These are phyloP conservation scores for Fusarium vanettenii DNA, from an alignment of 2,329 filamentous ascomycete genomes.

Conservation along the genomic window DNA sequence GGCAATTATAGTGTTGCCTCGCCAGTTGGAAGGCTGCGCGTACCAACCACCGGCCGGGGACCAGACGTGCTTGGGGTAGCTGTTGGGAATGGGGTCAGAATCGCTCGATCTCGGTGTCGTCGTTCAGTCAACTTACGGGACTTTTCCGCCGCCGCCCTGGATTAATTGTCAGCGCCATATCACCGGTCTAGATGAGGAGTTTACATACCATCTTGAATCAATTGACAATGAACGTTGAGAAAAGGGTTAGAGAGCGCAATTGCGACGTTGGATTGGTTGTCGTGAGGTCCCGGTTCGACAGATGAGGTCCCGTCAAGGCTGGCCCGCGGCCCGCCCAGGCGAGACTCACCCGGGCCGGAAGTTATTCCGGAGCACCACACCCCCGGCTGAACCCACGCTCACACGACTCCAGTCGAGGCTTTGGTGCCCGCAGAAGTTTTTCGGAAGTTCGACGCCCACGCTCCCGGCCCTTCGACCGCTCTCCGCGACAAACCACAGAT, in stretches of 20 bases:
- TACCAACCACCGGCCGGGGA: conserved; percentile 99
- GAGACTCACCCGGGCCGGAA: conserved; percentile 37
- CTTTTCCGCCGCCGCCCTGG: conserved; percentile 80
- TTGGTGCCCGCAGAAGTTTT: conserved; percentile 51
- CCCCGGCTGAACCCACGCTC: conserved; percentile 40
- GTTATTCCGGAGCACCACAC: conserved; percentile 35
- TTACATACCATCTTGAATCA: conserved; percentile 67
- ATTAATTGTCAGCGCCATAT: conserved; percentile 53
- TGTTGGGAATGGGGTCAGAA: conserved; percentile 51
- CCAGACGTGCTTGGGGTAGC: conserved; percentile 99
- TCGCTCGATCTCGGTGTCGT: conserved; percentile 19
- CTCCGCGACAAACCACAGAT: conserved; percentile 11
- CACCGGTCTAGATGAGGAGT: background rate
- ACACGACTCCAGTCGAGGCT: conserved; percentile 46
- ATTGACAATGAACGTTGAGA: conserved; percentile 50
- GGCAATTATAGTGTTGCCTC: conserved; percentile 85
- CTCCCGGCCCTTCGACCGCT: conserved; percentile 25
- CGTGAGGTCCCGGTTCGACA: conserved; percentile 23
- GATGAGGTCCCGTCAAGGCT: conserved; percentile 30
- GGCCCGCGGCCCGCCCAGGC: background rate
- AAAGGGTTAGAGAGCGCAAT: conserved; percentile 44
- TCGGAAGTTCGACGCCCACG: conserved; percentile 30
- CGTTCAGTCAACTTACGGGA: conserved; percentile 62
- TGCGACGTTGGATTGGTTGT: conserved; percentile 43
- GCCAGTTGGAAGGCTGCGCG: conserved; percentile 94